Evolutionary conservation across 441 rosid species (phyloP), one percentile per base, ranked within the genome.

Genomic region (Brassica hybrid): DNA sequence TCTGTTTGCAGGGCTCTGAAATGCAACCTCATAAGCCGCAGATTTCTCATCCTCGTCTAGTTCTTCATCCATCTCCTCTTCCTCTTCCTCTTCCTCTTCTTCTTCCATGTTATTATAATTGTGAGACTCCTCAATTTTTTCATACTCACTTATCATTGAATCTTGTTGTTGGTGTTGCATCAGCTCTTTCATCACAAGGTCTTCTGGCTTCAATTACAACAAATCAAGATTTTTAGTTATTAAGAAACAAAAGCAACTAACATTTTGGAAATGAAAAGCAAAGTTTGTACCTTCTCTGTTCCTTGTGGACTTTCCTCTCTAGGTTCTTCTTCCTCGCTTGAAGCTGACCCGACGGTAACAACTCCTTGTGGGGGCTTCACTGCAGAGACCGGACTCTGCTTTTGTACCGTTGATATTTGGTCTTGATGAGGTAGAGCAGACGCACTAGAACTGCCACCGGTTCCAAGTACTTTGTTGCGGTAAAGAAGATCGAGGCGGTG

Each of bases 161-260:
- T 79, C 73, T 48, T 30, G 67, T 10, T 80, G 16, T 13, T 48
- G 52, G 52, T 14, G 58, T 43, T 82, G 82, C 67, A 77, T 84
- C 85, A 84, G 57, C 89, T 87, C 92, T 84, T 84, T 90, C 94
- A 90, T 90, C 94, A 92, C 88, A 84, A 83, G 87, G 91, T 88
- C 94, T 89, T 89, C 97, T 92, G 94, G 96, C 97, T 92, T 92
- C 96, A 92, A 80, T 82, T 65, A 67, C 73, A 83, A 83, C 84
- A 77, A 77, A 70, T 58, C 48, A 41, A 75, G 67, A 70, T 65
- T 69, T n/a, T 79, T 65, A 79, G 75, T 65, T 65, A 58, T 13
- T 61, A 64, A 62, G 13, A 18, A 70, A 74, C 18, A 36, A 68
- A 61, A 79, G 62, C 48, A 81, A 74, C 82, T 34, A 66, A 57